Evolutionary conservation across 495 filamentous ascomycete species (phyloP).

Genomic region (Barbatosphaeria neglecta): DNA sequence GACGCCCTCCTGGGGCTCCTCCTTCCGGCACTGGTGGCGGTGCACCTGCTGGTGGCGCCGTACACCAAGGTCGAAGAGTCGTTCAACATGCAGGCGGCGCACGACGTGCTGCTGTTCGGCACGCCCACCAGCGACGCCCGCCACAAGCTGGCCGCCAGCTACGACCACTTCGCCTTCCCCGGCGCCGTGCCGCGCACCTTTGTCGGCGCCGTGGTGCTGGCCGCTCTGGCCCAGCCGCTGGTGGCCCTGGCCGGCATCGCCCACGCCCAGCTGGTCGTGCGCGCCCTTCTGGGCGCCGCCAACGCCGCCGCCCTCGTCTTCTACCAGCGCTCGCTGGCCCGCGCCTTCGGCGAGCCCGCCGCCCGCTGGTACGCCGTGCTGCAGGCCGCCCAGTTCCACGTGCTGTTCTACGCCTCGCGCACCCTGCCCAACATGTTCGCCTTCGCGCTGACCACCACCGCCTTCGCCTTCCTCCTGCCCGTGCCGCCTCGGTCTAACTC

Average conservation of each 20-base stretch:
- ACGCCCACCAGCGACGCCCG: slow-evolving; percentile 47
- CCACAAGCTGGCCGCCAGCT: slow-evolving; percentile 41
- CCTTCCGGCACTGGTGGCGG: slow-evolving; percentile 54
- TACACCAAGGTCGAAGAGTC: slow-evolving; percentile 99
- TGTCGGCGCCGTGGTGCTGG: slow-evolving; percentile 62
- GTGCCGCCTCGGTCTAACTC: slow-evolving; percentile 18
- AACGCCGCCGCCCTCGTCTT: slow-evolving; percentile 57
- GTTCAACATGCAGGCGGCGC: slow-evolving; percentile 91
- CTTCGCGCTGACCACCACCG: slow-evolving; percentile 66
- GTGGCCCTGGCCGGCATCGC: slow-evolving; percentile 33
- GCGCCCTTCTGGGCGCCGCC: slow-evolving; percentile 65
- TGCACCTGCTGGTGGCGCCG: slow-evolving; percentile 69
- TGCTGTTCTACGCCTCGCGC: slow-evolving; percentile 86
- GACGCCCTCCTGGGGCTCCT: slow-evolving; percentile 41
- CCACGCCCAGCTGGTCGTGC: slow-evolving; percentile 45
- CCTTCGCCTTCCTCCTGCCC: slow-evolving; percentile 61
- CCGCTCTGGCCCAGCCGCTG: slow-evolving; percentile 55
- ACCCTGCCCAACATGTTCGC: slow-evolving; percentile 96
- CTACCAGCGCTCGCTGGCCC: slow-evolving; percentile 52
- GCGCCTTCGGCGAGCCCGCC: slow-evolving; percentile 55
- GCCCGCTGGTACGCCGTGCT: slow-evolving; percentile 77
- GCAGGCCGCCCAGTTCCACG: slow-evolving; percentile 81
- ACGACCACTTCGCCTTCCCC: slow-evolving; percentile 88
- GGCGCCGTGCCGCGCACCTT: slow-evolving; percentile 89
- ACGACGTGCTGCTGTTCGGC: slow-evolving; percentile 77